These are phyloP conservation scores for Areca catechu DNA, from an alignment of 176 grass and related monocot genomes.

Conservation along the genomic window DNA sequence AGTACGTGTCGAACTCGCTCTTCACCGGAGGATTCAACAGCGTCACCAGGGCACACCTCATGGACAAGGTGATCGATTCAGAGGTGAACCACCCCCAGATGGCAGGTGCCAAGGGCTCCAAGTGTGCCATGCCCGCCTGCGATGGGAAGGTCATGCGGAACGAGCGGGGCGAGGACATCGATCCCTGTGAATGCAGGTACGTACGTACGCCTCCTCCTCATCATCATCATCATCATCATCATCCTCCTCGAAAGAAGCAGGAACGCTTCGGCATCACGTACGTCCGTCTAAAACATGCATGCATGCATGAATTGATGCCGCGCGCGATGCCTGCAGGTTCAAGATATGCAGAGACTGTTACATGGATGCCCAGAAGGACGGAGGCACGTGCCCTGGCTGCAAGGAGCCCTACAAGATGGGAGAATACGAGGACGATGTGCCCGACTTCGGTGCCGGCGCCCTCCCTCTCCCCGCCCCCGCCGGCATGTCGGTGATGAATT, in stretches of 20 bases:
- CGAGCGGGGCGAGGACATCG: conserved; percentile 61
- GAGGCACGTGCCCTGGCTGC: conserved; percentile 66
- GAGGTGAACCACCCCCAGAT: conserved; percentile 77
- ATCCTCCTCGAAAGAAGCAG: too few relatives aligned
- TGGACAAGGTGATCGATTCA: conserved; percentile 90
- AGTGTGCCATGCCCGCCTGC: conserved; percentile 80
- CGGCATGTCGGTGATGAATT: neutral
- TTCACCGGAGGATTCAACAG: conserved; percentile 97
- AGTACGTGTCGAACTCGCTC: conserved; percentile 81
- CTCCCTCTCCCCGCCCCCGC: conserved; percentile 54
- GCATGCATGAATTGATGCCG: too few relatives aligned
- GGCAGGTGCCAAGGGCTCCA: conserved; percentile 51
- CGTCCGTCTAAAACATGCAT: too few relatives aligned
- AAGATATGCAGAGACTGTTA: conserved; percentile 97
- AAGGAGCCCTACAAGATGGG: conserved; percentile 94
- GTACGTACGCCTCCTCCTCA: neutral
- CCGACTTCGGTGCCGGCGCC: conserved; percentile 20
- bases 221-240: too few relatives aligned
- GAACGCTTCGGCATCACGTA: too few relatives aligned
- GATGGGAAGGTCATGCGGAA: conserved; percentile 79
- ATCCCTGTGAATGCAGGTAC: conserved; percentile 79
- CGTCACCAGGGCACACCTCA: conserved; percentile 84
- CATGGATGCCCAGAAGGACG: conserved; percentile 75
- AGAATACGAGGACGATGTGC: conserved; percentile 62
- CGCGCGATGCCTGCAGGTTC: too few relatives aligned